phyloP scores from a whole-genome alignment of 2,329 filamentous ascomycete species.

The Colletotrichum navitas region DNA sequence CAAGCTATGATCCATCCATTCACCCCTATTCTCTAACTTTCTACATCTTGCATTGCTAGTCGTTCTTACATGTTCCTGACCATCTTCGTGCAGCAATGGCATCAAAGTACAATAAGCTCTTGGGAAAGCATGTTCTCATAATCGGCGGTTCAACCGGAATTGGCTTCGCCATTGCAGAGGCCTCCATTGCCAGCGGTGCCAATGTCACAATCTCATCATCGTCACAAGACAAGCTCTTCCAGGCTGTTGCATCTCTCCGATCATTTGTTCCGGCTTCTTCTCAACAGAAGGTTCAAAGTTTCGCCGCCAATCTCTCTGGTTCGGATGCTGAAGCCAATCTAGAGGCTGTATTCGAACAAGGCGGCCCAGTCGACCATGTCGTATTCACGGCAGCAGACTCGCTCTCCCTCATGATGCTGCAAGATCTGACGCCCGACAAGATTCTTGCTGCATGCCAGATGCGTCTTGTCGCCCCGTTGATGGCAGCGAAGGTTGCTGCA shows the following conservation, averaged over 20 bases:
- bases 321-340: constrained; percentile 54
- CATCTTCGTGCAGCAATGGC: neutral
- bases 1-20: neutral
- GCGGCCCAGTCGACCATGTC: constrained; percentile 57
- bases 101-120: constrained; percentile 48
- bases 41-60: neutral
- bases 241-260: constrained; percentile 59
- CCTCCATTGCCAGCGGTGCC: constrained; percentile 66
- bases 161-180: constrained; percentile 71
- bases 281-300: constrained; percentile 46
- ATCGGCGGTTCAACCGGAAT: constrained; percentile 75
- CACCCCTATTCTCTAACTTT: too few species aligned
- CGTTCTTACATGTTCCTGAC: neutral
- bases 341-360: constrained; percentile 50
- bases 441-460: constrained; percentile 55
- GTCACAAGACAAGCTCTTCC: constrained; percentile 60
- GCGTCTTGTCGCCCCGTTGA: constrained; percentile 63
- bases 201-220: constrained; percentile 71
- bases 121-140: constrained; percentile 63
- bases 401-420: constrained; percentile 49
- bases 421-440: constrained; percentile 55
- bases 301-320: constrained; percentile 42
- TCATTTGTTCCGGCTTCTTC: fast-evolving
- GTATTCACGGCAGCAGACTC: constrained; percentile 68
- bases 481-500: constrained; percentile 64